Evolutionary conservation across 2,329 filamentous ascomycete genomes (phyloP).

Genomic region (Fusarium longipes): DNA sequence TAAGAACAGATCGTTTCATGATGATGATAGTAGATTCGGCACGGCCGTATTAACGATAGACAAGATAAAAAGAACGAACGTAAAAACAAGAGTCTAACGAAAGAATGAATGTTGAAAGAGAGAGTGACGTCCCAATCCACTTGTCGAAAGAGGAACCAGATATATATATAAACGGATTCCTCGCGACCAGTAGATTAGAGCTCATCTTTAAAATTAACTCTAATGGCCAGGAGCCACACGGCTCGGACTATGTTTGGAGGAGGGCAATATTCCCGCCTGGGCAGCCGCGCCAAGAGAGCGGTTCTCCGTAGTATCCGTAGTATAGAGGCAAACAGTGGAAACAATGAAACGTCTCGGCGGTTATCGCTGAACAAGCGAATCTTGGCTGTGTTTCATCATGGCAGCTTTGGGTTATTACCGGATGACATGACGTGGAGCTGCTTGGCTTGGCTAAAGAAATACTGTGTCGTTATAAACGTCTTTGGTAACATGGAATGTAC

Average conservation of each 20-base stretch:
- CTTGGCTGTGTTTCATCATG: constrained; percentile 25
- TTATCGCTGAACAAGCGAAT: constrained; percentile 8
- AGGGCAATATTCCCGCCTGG: constrained; percentile 38
- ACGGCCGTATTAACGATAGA: constrained; percentile 29
- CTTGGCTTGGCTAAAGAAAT: not conserved
- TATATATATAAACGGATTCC: constrained; percentile 12
- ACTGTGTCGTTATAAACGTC: not conserved
- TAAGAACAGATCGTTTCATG: constrained; percentile 40
- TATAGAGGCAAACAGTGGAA: constrained; percentile 6
- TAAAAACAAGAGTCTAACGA: constrained; percentile 3
- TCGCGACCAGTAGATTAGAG: not conserved
- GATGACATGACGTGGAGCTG: constrained; percentile 1
- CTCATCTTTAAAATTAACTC: constrained; percentile 26
- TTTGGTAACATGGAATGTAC: not conserved
- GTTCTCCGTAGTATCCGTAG: constrained; percentile 16
- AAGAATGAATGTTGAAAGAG: constrained; percentile 13
- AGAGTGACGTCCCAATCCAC: constrained; percentile 1
- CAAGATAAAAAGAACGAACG: constrained; percentile 21
- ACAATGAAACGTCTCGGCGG: constrained; percentile 24
- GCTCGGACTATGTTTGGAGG: constrained; percentile 35
- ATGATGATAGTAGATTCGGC: constrained; percentile 24
- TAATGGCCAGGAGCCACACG: constrained; percentile 3
- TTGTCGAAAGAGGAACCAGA: not conserved
- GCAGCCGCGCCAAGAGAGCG: constrained; percentile 21
- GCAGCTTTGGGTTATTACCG: not conserved